A percentile compares a stretch with the other conserved stretches of the same genome.
Conservation (phyloP, 305 asterid species). For the Solanum hybrid region DNA sequence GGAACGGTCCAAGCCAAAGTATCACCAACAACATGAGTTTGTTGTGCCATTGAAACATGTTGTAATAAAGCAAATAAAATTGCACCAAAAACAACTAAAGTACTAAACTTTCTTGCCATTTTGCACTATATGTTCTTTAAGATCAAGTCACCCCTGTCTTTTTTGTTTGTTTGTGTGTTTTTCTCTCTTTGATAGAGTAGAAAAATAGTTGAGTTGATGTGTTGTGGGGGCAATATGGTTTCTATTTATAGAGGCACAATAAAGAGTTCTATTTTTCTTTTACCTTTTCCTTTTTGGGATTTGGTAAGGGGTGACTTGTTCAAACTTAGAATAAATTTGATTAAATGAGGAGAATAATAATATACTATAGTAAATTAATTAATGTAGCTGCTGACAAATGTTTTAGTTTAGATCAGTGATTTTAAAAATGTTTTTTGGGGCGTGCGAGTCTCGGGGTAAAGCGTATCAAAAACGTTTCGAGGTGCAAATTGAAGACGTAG, state of each 20-base stretch:
- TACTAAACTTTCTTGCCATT: constrained; percentile 28
- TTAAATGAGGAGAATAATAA: not conserved
- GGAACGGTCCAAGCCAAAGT: constrained; percentile 55
- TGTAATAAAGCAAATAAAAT: constrained; percentile 21
- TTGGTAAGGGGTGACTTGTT: not conserved
- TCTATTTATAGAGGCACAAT: not conserved
- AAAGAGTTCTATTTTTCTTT: not conserved
- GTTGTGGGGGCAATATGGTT: not conserved
- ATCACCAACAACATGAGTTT: constrained; percentile 58
- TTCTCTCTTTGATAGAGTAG: not conserved
- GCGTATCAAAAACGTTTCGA: rapidly evolving
- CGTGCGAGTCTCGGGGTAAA: not conserved
- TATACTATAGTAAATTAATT: not conserved
- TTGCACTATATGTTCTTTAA: constrained; percentile 15
- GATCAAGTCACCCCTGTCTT: constrained; percentile 34
- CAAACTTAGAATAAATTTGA: not conserved
- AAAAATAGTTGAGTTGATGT: not conserved
- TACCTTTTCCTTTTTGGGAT: not conserved
- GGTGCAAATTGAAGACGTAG: not conserved
- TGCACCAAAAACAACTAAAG: constrained; percentile 14
- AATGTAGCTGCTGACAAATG: not conserved
- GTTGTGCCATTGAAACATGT: constrained; percentile 37
- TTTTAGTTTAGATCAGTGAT: not conserved
- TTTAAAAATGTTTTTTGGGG: no score
- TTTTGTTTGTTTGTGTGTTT: not conserved